A percentile compares a stretch with the other conserved stretches of the same genome.
These are phyloP conservation scores for Fusarium redolens DNA, from an alignment of 2,329 filamentous ascomycete species.

Conservation along the genomic window DNA sequence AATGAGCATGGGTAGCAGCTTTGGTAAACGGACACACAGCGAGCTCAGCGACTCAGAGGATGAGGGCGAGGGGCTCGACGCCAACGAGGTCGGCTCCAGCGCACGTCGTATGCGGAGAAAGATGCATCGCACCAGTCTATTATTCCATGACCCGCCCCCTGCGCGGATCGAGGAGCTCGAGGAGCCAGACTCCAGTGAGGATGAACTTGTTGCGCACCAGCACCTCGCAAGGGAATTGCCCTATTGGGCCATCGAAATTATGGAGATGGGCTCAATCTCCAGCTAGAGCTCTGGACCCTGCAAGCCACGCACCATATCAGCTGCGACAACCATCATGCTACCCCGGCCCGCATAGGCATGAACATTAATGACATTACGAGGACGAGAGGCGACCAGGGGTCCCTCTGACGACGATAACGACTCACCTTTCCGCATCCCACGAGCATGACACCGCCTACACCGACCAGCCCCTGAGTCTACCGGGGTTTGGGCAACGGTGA, in stretches of 20 bases:
- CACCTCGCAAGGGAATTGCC: conserved; percentile 62
- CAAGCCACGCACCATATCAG: conserved; percentile 25
- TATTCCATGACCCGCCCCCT: conserved; percentile 62
- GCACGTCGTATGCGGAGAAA: conserved; percentile 61
- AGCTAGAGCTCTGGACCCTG: conserved; percentile 36
- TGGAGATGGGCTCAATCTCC: conserved; percentile 58
- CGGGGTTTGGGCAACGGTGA: conserved; percentile 19
- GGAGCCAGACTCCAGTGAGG: conserved; percentile 62
- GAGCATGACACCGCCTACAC: conserved; percentile 37
- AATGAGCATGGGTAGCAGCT: conserved; percentile 64
- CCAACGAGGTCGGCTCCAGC: conserved; percentile 58
- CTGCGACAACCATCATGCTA: conserved; percentile 28
- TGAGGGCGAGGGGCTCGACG: conserved; percentile 54
- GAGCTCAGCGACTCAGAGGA: conserved; percentile 65
- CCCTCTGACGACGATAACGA: conserved; percentile 44
- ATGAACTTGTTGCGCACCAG: conserved; percentile 55
- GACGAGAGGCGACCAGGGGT: conserved; percentile 37
- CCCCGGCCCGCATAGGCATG: conserved; percentile 35
- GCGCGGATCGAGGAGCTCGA: conserved; percentile 66
- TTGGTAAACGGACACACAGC: conserved; percentile 65
- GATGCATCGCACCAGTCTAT: conserved; percentile 59
- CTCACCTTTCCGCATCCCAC: conserved; percentile 39
- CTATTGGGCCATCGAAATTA: conserved; percentile 62
- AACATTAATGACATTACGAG: conserved; percentile 44
- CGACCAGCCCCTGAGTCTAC: conserved; percentile 28